Base-by-base conservation (phyloP, 305 asterid species). In the Ilex paraguariensis region DNA sequence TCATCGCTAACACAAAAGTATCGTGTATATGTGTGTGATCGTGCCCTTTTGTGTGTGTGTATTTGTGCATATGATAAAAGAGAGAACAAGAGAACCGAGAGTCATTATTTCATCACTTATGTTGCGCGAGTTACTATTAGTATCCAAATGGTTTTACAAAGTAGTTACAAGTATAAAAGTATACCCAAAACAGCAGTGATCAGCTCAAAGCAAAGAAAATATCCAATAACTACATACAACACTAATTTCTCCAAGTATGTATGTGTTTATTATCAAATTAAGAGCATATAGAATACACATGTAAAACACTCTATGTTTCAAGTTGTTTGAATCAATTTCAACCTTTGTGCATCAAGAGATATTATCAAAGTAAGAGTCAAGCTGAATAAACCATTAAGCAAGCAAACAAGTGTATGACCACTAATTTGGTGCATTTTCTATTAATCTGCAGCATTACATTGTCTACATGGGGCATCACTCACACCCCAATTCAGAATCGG, bases 381-480 rank as follows among this genome's bases (percentile, higher is more conserved):
- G 7, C 11, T 42, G 48, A 0, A 42, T 6, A 42, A 6, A 42
- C 7, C 11, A 11, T 6, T 42, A 11, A 42, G 11, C 11, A 42
- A 6, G 48, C 11, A 42, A 42, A 21, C 28, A 21, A 21, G 28
- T 1, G 28, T 21, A 21, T 42, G 59, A 52, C 56, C 31, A 44
- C 45, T 54, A 54, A 70, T 21, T 59, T 51, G 64, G 14, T 55
- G 54, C 14, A 9, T 13, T 21, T 33, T 50, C 9, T 17, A 54
- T 65, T 48, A n/a, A 33, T 50, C 13, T 21, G 28, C 28, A 21
- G 28, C 28, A 21, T 21, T 21, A 21, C 28, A 21, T 21, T 21
- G 28, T 21, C 17, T 85, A 82, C 83, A 80, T 82, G 92, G 92
- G 92, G 40, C 67, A 68, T 52, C 86, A 85, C 64, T 66, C 79